Percentiles rank a stretch among this genome's conserved stretches.
These are phyloP conservation scores for Penicillium waksmanii DNA, from an alignment of 495 filamentous ascomycete species.

Conservation along the genomic window DNA sequence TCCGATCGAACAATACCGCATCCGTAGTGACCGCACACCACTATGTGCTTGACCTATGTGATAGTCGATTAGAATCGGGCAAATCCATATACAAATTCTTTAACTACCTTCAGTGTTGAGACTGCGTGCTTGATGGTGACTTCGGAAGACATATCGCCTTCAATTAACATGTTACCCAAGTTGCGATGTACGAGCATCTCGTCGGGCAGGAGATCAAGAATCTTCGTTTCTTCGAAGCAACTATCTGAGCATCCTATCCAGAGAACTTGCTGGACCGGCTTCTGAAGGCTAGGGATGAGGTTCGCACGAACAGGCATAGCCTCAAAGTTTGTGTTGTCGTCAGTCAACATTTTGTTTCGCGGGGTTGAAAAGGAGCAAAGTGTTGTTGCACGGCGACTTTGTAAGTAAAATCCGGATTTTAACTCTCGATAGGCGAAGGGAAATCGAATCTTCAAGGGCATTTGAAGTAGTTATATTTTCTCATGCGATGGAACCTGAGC, in stretches of 20 bases:
- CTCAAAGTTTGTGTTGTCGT: slow-evolving; percentile 4
- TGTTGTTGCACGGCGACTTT: background rate
- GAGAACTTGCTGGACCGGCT: slow-evolving; percentile 38
- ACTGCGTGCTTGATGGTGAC: slow-evolving; percentile 42
- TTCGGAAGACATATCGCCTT: slow-evolving; percentile 37
- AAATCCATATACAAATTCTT: background rate
- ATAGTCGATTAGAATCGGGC: background rate
- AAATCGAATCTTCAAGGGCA: background rate
- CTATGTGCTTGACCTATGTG: slow-evolving; percentile 43
- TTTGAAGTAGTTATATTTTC: background rate
- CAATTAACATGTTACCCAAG: slow-evolving; percentile 42
- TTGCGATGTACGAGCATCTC: slow-evolving; percentile 48
- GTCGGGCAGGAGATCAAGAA: slow-evolving; percentile 35
- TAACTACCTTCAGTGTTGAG: slow-evolving; percentile 32
- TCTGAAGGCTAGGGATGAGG: slow-evolving; percentile 35
- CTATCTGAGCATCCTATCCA: slow-evolving; percentile 51
- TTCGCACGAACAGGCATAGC: slow-evolving; percentile 11
- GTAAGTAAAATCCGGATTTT: background rate
- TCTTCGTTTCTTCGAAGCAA: slow-evolving; percentile 38
- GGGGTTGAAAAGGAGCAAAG: background rate
- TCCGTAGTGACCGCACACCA: slow-evolving; percentile 50
- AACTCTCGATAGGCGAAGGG: background rate
- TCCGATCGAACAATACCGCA: slow-evolving; percentile 41
- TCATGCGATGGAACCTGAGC: background rate
- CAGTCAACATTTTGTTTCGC: background rate